Conservation (phyloP, 192 early-diverging fungal genomes). For the Coemansia sp. region DNA sequence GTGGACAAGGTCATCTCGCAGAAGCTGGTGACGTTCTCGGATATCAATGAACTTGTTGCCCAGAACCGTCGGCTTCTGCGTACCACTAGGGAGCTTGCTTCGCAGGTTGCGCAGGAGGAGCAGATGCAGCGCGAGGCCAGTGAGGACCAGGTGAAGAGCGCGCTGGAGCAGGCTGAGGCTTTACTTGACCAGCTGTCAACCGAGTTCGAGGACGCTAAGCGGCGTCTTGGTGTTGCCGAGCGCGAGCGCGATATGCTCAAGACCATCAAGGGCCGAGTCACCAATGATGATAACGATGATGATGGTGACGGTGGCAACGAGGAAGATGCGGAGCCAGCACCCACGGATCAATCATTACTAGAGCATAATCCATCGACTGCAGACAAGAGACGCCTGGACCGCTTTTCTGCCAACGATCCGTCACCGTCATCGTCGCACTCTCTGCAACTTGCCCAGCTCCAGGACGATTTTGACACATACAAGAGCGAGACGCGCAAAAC, state of each 20-base stretch:
- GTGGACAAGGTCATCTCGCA: constrained; percentile 59
- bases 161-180: constrained; percentile 57
- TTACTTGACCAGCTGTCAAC: constrained; percentile 54
- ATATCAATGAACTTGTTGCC: constrained; percentile 58
- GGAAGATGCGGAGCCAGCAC: not conserved
- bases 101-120: constrained; percentile 56
- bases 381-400: not conserved
- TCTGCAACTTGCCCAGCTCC: constrained; percentile 47
- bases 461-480: constrained; percentile 67
- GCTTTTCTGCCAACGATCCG: not conserved
- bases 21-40: constrained; percentile 56
- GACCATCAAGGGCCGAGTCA: constrained; percentile 21
- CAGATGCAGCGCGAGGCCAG: constrained; percentile 37
- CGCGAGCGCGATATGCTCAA: constrained; percentile 64
- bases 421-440: not conserved
- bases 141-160: constrained; percentile 56
- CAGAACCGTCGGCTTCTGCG: constrained; percentile 66
- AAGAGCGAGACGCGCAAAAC: constrained; percentile 64
- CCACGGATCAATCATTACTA: not conserved
- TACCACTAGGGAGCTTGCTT: constrained; percentile 59
- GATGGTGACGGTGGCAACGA: not conserved
- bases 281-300: constrained; percentile 6
- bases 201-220: constrained; percentile 56
- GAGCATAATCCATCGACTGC: not conserved
- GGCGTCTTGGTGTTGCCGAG: constrained; percentile 55